Base-by-base conservation (phyloP, 1,284 basidiomycete species). In the Marasmius tenuissimus region DNA sequence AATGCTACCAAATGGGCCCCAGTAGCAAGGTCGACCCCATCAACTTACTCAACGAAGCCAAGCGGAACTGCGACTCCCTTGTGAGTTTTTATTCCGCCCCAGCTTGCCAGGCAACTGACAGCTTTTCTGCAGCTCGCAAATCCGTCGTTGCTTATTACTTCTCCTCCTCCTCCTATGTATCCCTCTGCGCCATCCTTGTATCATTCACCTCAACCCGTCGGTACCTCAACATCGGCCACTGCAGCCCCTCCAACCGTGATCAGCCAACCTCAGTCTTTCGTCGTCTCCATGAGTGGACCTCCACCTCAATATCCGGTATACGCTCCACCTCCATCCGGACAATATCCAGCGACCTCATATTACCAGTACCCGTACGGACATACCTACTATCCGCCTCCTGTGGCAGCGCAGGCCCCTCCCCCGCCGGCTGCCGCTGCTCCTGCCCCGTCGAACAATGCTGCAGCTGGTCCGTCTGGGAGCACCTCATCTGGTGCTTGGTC, bases 1-100 rank as follows among this genome's bases (percentile, higher is more conserved):
- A 93, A 71, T 91, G 88, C 69, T 92, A 92, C 70, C 86, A 88
- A 65, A 83, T 87, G 80, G 87, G 86, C 10, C 84, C 87, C 11
- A 78, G 79, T 8, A 82, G 78, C 61, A 88, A 89, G 66, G 80
- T 91, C 11, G 91, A 92, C 68, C 91, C 91, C 10, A 69, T 93
- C 50, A 75, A 76, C 58, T 85, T 93, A 82, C 80, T 93, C 4
- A 81, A 75, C 47, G 90, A 92, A 61, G 91, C 91, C 5, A 91
- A 91, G 72, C 81, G 85, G 52, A 84, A 88, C 22, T 93, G 91
- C 65, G 91, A 93, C 72, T 83, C 81, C 33, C 80, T 93, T 33
- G 90, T 92, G 73, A 73, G 81, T 71, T 20, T 62, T 50, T 52
- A 60, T 14, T 18, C 39, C 59, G 49, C 6, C 47, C 59, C 16